Percentiles rank a stretch among this genome's conserved stretches.
These are phyloP conservation scores for Rubia tinctorum DNA, from an alignment of 305 asterid species.

Conservation along the genomic window DNA sequence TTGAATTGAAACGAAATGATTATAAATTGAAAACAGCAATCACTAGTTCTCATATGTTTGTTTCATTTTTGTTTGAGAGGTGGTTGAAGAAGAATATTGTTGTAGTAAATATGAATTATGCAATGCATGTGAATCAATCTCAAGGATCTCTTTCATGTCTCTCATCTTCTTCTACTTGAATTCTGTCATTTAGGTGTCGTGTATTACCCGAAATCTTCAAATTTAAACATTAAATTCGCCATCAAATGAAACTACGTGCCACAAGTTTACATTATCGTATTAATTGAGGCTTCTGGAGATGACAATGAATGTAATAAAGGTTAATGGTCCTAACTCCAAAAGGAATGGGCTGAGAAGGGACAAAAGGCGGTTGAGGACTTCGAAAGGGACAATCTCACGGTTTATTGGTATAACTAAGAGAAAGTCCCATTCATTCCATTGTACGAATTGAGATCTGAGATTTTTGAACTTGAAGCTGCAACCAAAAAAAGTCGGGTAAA, in stretches of 20 bases:
- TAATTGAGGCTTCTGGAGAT: background rate
- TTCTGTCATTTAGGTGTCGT: conserved; percentile 12
- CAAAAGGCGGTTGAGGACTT: background rate
- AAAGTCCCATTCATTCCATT: background rate
- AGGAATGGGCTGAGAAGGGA: background rate
- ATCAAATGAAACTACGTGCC: background rate
- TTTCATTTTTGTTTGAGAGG: no score
- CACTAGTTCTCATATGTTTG: no score
- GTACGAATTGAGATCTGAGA: no score
- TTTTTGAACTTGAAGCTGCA: no score
- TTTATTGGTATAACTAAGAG: background rate
- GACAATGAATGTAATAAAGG: background rate
- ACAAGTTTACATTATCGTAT: background rate
- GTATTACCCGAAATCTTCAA: conserved; percentile 6
- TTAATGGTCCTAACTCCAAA: conserved; percentile 6
- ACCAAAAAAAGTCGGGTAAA: no score
- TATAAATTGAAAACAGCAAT: no score
- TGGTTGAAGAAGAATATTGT: background rate
- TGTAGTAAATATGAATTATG: conserved; percentile 13
- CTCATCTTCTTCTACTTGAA: conserved; percentile 9
- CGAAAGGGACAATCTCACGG: background rate
- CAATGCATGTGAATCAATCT: conserved; percentile 35
- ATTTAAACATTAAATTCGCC: background rate
- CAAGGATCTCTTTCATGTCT: conserved; percentile 35
- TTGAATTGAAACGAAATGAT: no score